Base-by-base conservation (phyloP, 2,329 filamentous ascomycete genomes). In the Penicillium sp. region DNA sequence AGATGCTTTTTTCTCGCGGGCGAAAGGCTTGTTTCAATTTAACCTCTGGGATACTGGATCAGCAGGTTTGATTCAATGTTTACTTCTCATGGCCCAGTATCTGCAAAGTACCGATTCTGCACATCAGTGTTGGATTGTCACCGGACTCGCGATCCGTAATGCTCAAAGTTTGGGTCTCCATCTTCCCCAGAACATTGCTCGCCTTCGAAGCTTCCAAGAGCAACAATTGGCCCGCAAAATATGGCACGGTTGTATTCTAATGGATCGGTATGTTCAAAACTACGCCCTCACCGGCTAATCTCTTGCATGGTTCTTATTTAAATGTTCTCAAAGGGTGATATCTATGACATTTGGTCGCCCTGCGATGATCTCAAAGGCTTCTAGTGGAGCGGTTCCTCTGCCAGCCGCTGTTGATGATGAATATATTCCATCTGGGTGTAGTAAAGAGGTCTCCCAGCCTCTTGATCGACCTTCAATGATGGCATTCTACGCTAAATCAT, bases 91-190 rank as follows among this genome's bases (percentile, higher is more conserved):
- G 58, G 78, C 76, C 12, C 80, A 81, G 45, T 82, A 81, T 57
- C 66, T 82, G 0, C 80, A 82, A 43, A 80, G 80, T 46, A 81
- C 80, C 0, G 75, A 79, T 13, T 75, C 75, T 6, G 75, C 78
- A 0, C 77, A 81, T 57, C 76, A 80, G 56, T 81, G 78, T 1
- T 82, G 80, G 80, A 80, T 82, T 67, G 74, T 79, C 5, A 76
- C 79, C 0, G 80, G 80, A 0, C 69, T 78, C 4, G 79, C 79
- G 0, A 75, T 81, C 17, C 72, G 79, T 1, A 80, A 77, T 17
- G 80, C 80, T 0, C 78, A 82, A 50, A 77, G 78, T 0, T 56
- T 82, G 3, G 80, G 79, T 0, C 64, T 82, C 29, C 78, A 82
- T 50, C 64, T 80, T 3, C 71, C 75, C 0, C 74, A 80, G 40